Base-by-base conservation (phyloP, 257 asterid genomes). In the Solanum pinnatisectum region DNA sequence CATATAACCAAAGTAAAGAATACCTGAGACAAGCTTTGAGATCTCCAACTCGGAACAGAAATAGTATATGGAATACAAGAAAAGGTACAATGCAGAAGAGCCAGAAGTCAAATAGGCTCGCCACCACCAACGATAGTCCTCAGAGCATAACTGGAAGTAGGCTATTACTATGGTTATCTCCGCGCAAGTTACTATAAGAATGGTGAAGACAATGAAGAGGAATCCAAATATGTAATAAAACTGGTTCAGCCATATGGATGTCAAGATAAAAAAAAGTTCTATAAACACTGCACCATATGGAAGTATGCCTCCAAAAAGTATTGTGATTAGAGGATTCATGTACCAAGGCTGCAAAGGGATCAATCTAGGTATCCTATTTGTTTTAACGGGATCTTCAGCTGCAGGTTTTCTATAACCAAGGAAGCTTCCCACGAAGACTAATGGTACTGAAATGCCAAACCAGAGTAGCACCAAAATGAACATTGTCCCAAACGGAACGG, bases 51-150 rank as follows among this genome's bases (percentile, higher is more conserved):
- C 91, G 4, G 92, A 87, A 90, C 87, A 89, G 91, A 93, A 93
- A 86, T 93, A 93, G 89, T 88, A 92, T 42, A 91, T 84, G 13
- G 94, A 91, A 40, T 92, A 92, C 7, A 87, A 74, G 65, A 91
- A 93, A 2, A 92, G 93, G 86, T 93, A 93, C 1, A 93, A 27
- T 3, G 95, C 95, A n/a, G 95, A 93, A 9, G 94, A 90, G 11
- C 91, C 93, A 1, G 94, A 91, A 40, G 85, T 91, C 87, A 92
- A 79, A 90, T 88, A 93, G 6, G 95, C 88, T 85, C 92, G 84
- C 95, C 95, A 93, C 94, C 95, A 93, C 95, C 95, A 93, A 33
- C 92, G 60, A 85, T 92, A 93, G 65, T 93, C 95, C 86, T 93
- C 95, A 8, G 82, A 88, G 33, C 94, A 93, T 78, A 93, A 68